Evolutionary conservation across 331 rosid species (phyloP).

Genomic region (Malus hybrid): DNA sequence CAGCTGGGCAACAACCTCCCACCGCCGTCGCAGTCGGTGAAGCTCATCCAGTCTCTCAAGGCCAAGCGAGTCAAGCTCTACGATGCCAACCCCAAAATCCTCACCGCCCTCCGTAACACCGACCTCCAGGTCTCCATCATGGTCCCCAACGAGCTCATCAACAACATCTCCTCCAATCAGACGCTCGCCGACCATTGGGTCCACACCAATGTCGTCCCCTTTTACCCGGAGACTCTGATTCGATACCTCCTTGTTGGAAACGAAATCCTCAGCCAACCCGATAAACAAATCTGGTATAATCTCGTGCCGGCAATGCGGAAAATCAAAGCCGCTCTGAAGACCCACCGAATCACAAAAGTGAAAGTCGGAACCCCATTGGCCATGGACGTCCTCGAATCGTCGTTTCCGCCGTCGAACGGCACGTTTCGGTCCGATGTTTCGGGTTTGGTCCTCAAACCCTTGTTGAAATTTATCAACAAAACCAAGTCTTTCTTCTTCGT

Average conservation of each 20-base stretch:
- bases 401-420: slow-evolving; percentile 84
- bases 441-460: slow-evolving; percentile 40
- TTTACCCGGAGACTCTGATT: slow-evolving; percentile 43
- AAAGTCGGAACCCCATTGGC: slow-evolving; percentile 71
- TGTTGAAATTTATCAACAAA: slow-evolving; percentile 47
- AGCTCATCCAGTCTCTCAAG: slow-evolving; percentile 42
- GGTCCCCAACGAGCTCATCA: slow-evolving; percentile 64
- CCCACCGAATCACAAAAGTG: slow-evolving; percentile 33
- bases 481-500: slow-evolving; percentile 77
- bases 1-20: slow-evolving; percentile 77
- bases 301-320: slow-evolving; percentile 65
- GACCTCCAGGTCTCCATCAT: slow-evolving; percentile 51
- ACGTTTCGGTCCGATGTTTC: slow-evolving; percentile 60
- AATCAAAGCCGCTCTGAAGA: slow-evolving; percentile 36
- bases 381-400: slow-evolving; percentile 59
- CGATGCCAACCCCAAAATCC: slow-evolving; percentile 55
- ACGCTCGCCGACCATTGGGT: slow-evolving; percentile 58
- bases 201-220: slow-evolving; percentile 41
- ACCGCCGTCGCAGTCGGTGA: slow-evolving; percentile 37
- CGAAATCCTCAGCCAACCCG: slow-evolving; percentile 45
- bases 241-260: slow-evolving; percentile 84
- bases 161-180: slow-evolving; percentile 53
- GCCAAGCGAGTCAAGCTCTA: slow-evolving; percentile 76
- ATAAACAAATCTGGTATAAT: slow-evolving; percentile 32
- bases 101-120: slow-evolving; percentile 45